phyloP scores from a whole-genome alignment of 2,329 filamentous ascomycete species.

The Didymella lethalis region DNA sequence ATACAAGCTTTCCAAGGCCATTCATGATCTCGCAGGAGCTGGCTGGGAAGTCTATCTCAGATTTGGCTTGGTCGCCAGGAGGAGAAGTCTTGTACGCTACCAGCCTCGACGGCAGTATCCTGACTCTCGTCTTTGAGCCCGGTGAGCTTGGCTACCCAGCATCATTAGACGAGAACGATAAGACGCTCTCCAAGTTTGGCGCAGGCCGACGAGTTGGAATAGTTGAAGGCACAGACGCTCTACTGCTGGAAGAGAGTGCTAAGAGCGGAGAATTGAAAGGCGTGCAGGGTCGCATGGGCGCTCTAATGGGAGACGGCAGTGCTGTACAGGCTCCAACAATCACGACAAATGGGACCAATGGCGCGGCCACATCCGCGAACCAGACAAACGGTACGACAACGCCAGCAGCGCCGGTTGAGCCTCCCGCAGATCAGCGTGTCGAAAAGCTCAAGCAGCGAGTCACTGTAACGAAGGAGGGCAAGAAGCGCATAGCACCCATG shows the following conservation, averaged over 20 bases:
- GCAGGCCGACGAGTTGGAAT: slow-evolving; percentile 89
- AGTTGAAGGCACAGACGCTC: slow-evolving; percentile 87
- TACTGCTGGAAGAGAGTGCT: slow-evolving; percentile 87
- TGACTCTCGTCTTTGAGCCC: slow-evolving; percentile 80
- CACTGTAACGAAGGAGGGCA: slow-evolving; percentile 94
- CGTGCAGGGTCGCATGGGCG: slow-evolving; percentile 95
- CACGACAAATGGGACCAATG: slow-evolving; percentile 64
- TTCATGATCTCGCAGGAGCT: slow-evolving; percentile 91
- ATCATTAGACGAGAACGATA: slow-evolving; percentile 86
- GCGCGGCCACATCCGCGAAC: slow-evolving; percentile 41
- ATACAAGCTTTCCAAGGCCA: slow-evolving; percentile 91
- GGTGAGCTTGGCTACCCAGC: slow-evolving; percentile 92
- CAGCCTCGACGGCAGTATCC: slow-evolving; percentile 87
- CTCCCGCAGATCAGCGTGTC: slow-evolving; percentile 62
- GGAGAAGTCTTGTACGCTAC: slow-evolving; percentile 86
- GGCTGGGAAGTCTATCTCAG: slow-evolving; percentile 88
- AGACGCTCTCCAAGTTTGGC: slow-evolving; percentile 90
- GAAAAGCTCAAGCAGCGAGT: slow-evolving; percentile 86
- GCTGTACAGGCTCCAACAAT: slow-evolving; percentile 57
- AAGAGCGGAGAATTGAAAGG: slow-evolving; percentile 89
- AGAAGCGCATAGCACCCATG: slow-evolving; percentile 91
- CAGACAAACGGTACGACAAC: slow-evolving; percentile 56
- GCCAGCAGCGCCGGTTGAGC: slow-evolving; percentile 44
- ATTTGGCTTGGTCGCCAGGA: slow-evolving; percentile 92
- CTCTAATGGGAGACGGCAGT: slow-evolving; percentile 87